Conservation (phyloP, 345 rosid species). For the Carallia pectinifolia region DNA sequence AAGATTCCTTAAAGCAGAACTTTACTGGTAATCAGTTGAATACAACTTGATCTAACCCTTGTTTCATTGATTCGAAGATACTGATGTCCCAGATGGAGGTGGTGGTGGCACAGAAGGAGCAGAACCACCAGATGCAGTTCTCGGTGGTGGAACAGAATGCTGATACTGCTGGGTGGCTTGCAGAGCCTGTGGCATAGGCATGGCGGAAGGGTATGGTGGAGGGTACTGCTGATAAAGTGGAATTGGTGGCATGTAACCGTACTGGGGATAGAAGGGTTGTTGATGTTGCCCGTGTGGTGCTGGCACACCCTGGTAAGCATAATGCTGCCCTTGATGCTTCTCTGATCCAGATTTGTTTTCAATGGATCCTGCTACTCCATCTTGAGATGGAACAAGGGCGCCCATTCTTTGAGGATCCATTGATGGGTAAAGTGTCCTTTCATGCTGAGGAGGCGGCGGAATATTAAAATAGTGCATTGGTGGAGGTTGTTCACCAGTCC, state of each 20-base stretch:
- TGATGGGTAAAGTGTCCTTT: conserved; percentile 76
- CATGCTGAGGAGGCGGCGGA: conserved; percentile 65
- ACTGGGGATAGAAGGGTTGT: conserved; percentile 38
- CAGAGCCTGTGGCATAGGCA: conserved; percentile 40
- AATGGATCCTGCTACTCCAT: conserved; percentile 41
- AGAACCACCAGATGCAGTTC: conserved; percentile 29
- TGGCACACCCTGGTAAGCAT: conserved; percentile 45
- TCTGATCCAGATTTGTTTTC: conserved; percentile 50
- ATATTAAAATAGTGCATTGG: conserved; percentile 70
- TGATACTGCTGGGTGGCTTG: conserved; percentile 42
- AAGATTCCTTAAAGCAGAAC: no score
- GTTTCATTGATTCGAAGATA: conserved; percentile 11
- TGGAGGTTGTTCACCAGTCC: conserved; percentile 52
- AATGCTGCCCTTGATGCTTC: conserved; percentile 52
- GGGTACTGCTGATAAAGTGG: conserved; percentile 70
- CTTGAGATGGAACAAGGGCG: conserved; percentile 68
- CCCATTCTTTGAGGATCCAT: conserved; percentile 99
- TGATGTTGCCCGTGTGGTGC: conserved; percentile 36
- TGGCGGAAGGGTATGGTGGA: conserved; percentile 39
- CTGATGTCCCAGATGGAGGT: conserved; percentile 6
- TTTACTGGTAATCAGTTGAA: no score
- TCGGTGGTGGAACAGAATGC: conserved; percentile 37
- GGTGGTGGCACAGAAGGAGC: conserved; percentile 20
- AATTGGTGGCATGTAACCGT: conserved; percentile 56
- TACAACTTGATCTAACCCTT: no score